phyloP scores from a whole-genome alignment of 345 rosid species.

The Eucalyptus tenuipes region DNA sequence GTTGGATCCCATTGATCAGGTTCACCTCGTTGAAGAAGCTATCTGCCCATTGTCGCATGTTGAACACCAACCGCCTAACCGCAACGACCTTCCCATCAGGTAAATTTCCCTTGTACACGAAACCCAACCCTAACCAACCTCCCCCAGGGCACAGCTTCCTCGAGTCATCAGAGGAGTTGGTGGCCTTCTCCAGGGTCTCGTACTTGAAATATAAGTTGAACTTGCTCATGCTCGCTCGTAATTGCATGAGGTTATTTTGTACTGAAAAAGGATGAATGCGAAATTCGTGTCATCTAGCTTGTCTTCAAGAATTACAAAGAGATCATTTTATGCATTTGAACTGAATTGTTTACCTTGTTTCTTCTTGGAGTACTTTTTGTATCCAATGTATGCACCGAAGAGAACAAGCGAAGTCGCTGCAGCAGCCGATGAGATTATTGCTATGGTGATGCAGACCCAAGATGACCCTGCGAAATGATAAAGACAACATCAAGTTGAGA shows the following conservation, averaged over 20 bases:
- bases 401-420: no score
- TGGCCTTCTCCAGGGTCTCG: constrained; percentile 60
- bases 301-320: no score
- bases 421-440: no score
- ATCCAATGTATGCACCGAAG: no score
- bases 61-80: constrained; percentile 56
- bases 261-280: neutral
- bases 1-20: constrained; percentile 49
- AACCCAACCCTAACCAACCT: no score
- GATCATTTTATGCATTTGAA: no score
- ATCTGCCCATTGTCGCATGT: constrained; percentile 60
- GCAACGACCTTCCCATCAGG: constrained; percentile 61
- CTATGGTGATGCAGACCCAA: neutral
- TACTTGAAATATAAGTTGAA: constrained; percentile 36
- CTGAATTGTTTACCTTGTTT: no score
- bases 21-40: constrained; percentile 78
- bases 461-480: neutral
- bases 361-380: no score
- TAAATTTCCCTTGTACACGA: constrained; percentile 68
- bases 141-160: constrained; percentile 82
- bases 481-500: neutral
- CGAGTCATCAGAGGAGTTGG: constrained; percentile 34
- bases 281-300: no score
- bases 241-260: neutral
- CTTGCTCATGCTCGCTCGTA: neutral